Percentiles rank a stretch among this genome's conserved stretches.
Conservation (phyloP, 164 flowering plant genomes). For the Sedum album region DNA sequence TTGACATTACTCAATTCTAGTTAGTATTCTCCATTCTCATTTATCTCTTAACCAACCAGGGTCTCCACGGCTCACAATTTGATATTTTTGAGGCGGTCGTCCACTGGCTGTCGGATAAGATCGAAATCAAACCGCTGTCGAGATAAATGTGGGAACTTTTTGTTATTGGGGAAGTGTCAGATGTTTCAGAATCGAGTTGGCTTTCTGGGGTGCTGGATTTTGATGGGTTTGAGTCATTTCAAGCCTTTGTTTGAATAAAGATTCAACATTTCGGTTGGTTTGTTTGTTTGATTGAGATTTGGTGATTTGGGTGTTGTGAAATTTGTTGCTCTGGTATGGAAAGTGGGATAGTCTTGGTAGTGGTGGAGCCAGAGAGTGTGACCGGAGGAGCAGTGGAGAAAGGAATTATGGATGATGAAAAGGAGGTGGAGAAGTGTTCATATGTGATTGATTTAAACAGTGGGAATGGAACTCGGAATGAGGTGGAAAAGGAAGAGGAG, state of each 20-base stretch:
- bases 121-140: neutral
- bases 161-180: neutral
- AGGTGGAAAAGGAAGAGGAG: slow-evolving; percentile 21
- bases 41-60: neutral
- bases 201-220: neutral
- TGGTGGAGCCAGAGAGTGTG: neutral
- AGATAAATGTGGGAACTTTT: neutral
- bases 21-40: neutral
- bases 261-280: neutral
- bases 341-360: neutral
- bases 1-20: neutral
- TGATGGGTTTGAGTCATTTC: neutral
- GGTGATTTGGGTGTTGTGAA: neutral
- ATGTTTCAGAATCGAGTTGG: neutral
- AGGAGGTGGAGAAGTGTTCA: slow-evolving; percentile 17
- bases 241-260: neutral
- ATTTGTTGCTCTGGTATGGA: neutral
- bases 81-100: neutral
- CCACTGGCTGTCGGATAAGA: neutral
- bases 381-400: neutral
- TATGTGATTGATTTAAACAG: slow-evolving; percentile 34
- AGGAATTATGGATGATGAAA: neutral
- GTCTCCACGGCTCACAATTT: neutral
- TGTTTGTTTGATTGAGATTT: neutral
- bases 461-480: slow-evolving; percentile 18